These are phyloP conservation scores for Epichloe brachyelytri DNA, from an alignment of 2,329 filamentous ascomycete genomes.

Conservation along the genomic window DNA sequence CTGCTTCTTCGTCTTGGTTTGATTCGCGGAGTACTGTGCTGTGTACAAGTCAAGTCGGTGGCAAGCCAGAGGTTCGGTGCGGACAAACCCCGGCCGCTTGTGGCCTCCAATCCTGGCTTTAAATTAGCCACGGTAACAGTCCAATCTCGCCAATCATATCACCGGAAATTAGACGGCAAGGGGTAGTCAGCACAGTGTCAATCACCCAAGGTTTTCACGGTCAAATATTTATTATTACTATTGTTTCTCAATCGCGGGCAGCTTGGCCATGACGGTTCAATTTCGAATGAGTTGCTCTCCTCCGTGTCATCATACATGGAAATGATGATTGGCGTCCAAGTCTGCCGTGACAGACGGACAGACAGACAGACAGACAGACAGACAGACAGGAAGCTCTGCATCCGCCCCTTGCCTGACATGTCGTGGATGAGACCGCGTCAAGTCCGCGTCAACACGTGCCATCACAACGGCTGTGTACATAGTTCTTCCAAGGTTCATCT, in stretches of 20 bases:
- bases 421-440: background rate
- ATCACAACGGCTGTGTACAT: background rate
- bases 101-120: background rate
- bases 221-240: too few relatives aligned
- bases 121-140: background rate
- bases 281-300: too few relatives aligned
- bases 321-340: too few relatives aligned
- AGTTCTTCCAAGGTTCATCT: background rate
- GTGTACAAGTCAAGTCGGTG: background rate
- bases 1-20: background rate
- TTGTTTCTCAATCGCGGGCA: too few relatives aligned
- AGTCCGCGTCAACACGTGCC: background rate
- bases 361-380: background rate
- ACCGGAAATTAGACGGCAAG: background rate
- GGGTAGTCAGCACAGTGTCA: too few relatives aligned
- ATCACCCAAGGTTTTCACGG: background rate
- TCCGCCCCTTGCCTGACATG: slow-evolving; percentile 1
- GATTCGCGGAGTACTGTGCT: too few relatives aligned
- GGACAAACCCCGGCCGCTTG: background rate
- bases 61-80: background rate
- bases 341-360: background rate
- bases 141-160: slow-evolving; percentile 3
- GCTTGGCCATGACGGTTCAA: too few relatives aligned
- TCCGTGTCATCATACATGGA: too few relatives aligned
- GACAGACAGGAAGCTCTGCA: background rate